Evolutionary conservation across 257 asterid genomes (phyloP).

Genomic region (Solanum gracilifrons): DNA sequence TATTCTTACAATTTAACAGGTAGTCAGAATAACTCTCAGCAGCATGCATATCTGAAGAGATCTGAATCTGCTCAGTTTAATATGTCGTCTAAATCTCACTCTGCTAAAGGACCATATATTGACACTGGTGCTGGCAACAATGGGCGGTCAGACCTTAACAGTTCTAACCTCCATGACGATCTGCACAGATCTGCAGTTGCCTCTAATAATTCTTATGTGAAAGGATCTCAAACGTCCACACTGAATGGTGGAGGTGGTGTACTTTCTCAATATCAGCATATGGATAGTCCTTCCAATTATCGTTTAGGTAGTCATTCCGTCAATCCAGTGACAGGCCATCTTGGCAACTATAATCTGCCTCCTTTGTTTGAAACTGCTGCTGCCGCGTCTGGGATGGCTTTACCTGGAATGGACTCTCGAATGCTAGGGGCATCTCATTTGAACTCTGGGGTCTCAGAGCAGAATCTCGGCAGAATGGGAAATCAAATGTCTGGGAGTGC

Average conservation of each 20-base stretch:
- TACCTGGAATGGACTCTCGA: slow-evolving; percentile 71
- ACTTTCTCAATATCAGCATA: slow-evolving; percentile 50
- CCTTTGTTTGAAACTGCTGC: slow-evolving; percentile 95
- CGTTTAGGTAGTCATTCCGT: slow-evolving; percentile 54
- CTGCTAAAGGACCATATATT: slow-evolving; percentile 13
- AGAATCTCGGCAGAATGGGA: slow-evolving; percentile 43
- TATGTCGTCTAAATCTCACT: slow-evolving; percentile 20
- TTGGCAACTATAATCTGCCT: slow-evolving; percentile 59
- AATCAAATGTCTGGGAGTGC: slow-evolving; percentile 53
- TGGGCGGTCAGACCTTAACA: slow-evolving; percentile 12
- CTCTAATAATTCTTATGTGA: slow-evolving; percentile 36
- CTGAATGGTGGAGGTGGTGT: slow-evolving; percentile 41
- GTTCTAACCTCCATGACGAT: slow-evolving; percentile 27
- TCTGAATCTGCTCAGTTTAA: slow-evolving; percentile 32
- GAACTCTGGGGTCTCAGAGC: slow-evolving; percentile 46
- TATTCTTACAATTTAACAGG: slow-evolving; percentile 34
- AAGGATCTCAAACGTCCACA: slow-evolving; percentile 44
- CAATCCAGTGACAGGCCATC: slow-evolving; percentile 62
- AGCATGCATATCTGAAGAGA: slow-evolving; percentile 33
- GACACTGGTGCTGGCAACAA: slow-evolving; percentile 24
- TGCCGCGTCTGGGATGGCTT: slow-evolving; percentile 69
- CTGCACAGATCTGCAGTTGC: slow-evolving; percentile 28
- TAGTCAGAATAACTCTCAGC: slow-evolving; percentile 39
- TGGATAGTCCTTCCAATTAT: slow-evolving; percentile 62
- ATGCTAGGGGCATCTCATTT: slow-evolving; percentile 55